A percentile compares a stretch with the other conserved stretches of the same genome.
Conservation (phyloP, 257 asterid genomes). For the Penstemon newberryi region DNA sequence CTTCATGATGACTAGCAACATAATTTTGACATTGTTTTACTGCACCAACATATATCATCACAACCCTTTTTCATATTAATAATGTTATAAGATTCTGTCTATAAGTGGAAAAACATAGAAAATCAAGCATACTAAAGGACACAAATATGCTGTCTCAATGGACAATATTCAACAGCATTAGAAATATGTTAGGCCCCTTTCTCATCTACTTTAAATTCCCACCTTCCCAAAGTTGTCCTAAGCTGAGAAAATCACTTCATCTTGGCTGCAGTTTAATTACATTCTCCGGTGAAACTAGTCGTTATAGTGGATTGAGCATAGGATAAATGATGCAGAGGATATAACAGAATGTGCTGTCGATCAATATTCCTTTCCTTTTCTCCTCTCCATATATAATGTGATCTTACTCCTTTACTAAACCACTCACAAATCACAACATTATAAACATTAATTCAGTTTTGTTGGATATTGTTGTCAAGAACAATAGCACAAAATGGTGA, state of each 20-base stretch:
- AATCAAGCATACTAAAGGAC: neutral
- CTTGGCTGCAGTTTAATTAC: conserved; percentile 30
- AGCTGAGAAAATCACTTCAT: neutral
- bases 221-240: conserved; percentile 14
- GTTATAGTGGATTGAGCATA: conserved; percentile 59
- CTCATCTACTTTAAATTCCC: conserved; percentile 25
- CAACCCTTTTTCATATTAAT: conserved; percentile 11
- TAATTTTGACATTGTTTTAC: too few species aligned
- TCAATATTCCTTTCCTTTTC: conserved; percentile 37
- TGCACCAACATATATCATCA: neutral
- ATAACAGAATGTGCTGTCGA: conserved; percentile 72
- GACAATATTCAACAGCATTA: neutral
- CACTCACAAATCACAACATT: conserved; percentile 24
- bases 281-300: conserved; percentile 37
- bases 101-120: neutral
- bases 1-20: neutral
- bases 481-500: conserved; percentile 57
- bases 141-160: conserved; percentile 16
- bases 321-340: conserved; percentile 53
- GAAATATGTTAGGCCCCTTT: conserved; percentile 2
- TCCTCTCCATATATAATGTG: conserved; percentile 58
- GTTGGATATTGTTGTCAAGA: neutral
- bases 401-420: conserved; percentile 22
- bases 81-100: conserved; percentile 21
- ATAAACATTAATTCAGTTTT: too few species aligned